Conservation (phyloP, 2,329 filamentous ascomycete genomes). For the Lecanicillium sp. region DNA sequence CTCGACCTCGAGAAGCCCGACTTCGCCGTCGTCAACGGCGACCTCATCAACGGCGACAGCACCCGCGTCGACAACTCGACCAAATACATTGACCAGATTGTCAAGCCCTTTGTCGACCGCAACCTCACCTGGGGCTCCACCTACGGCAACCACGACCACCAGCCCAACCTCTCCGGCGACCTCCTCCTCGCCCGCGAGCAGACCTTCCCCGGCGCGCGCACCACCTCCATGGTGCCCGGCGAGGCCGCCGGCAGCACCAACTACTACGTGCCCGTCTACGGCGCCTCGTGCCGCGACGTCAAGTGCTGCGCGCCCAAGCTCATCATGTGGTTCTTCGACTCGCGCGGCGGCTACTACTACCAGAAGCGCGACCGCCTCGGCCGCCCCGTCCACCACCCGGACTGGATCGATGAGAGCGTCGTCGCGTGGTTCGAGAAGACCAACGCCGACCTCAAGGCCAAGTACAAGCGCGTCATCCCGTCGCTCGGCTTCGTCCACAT, state of each 20-base stretch:
- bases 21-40: constrained; percentile 7
- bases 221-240: constrained; percentile 18
- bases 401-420: constrained; percentile 40
- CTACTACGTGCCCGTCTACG: constrained; percentile 36
- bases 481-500: constrained; percentile 46
- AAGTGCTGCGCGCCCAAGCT: constrained; percentile 28
- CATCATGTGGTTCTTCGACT: constrained; percentile 65
- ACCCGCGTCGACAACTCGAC: not conserved
- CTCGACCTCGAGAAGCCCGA: constrained; percentile 8
- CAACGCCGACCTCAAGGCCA: constrained; percentile 24
- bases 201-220: constrained; percentile 18
- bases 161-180: constrained; percentile 13
- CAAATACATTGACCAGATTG: constrained; percentile 2
- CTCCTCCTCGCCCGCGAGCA: constrained; percentile 21
- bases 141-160: constrained; percentile 17
- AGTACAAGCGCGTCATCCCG: constrained; percentile 31
- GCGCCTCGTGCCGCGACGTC: constrained; percentile 23
- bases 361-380: constrained; percentile 24
- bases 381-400: constrained; percentile 20
- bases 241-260: constrained; percentile 31
- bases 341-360: constrained; percentile 47
- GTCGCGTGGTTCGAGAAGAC: constrained; percentile 40
- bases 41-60: constrained; percentile 7
- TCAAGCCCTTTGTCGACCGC: constrained; percentile 35
- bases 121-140: constrained; percentile 22